Conservation (phyloP, 768 basidiomycete species). For the Gloeophyllum trabeum region DNA sequence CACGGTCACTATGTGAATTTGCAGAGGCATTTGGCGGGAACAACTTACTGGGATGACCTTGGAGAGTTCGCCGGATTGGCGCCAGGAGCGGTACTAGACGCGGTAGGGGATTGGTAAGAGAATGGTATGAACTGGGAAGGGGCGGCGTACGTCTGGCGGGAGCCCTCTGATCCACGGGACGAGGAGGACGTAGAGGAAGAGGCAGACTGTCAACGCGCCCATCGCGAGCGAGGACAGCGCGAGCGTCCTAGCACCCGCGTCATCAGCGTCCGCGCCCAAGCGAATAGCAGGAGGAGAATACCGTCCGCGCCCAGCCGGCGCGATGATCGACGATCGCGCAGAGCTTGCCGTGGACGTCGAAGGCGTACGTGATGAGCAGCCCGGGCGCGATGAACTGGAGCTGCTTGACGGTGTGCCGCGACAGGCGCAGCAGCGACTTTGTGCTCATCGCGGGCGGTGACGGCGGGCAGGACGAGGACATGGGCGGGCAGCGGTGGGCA, state of each 20-base stretch:
- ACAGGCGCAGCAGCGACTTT: slow-evolving; percentile 22
- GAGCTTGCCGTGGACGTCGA: slow-evolving; percentile 44
- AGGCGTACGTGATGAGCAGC: slow-evolving; percentile 45
- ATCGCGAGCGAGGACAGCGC: slow-evolving; percentile 43
- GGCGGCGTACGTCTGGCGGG: slow-evolving; percentile 51
- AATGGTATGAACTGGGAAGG: not conserved
- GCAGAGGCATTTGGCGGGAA: not conserved
- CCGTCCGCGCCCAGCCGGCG: slow-evolving; percentile 44
- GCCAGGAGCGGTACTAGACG: slow-evolving; percentile 61
- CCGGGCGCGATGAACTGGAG: slow-evolving; percentile 74
- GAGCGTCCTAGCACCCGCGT: slow-evolving; percentile 27
- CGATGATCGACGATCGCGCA: slow-evolving; percentile 26
- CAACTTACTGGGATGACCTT: slow-evolving; percentile 46
- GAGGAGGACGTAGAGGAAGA: slow-evolving; percentile 67
- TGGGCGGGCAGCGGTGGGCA: too few relatives aligned
- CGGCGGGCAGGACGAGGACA: too few relatives aligned
- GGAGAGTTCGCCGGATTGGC: slow-evolving; percentile 57
- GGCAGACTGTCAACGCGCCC: slow-evolving; percentile 45
- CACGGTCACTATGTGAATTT: not conserved
- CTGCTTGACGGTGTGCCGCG: slow-evolving; percentile 49
- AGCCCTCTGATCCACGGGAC: slow-evolving; percentile 58
- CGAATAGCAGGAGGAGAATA: slow-evolving; percentile 5
- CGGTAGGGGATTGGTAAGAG: slow-evolving; percentile 1
- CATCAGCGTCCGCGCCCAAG: not conserved
- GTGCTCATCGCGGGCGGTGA: too few relatives aligned